Base-by-base conservation (phyloP, 192 early-diverging fungal genomes). In the Umbelopsis ramanniana region DNA sequence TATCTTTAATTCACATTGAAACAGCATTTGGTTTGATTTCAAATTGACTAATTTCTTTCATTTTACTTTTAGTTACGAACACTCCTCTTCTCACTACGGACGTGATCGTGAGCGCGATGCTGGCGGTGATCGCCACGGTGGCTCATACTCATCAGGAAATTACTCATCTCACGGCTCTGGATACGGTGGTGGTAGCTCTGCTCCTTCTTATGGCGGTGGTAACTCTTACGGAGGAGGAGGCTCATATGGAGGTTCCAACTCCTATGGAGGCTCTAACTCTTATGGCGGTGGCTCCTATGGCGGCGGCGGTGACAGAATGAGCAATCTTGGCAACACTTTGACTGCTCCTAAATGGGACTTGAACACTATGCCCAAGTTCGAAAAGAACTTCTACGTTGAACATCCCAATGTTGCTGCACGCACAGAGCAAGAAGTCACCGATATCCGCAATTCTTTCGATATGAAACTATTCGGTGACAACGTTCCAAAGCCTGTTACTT, bases 361-460 rank as follows among this genome's bases (percentile, higher is more conserved):
- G 3, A 66, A 72, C 15, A 76, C 85, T 63, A 80, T 98, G 23
- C 90, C 87, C 7, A 89, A 83, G 57, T 97, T 97, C 75, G 95
- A 97, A 80, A 97, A 97, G 85, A 97, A 98, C 84, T 99, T 99
- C 76, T 99, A 99, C 84, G 78, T 79, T n/a, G 97, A 99, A 81
- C 80, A 94, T 75, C 77, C 88, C 9, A 68, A 80, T 46, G 96
- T 99, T 6, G 74, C 87, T 4, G 77, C 75, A 10, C 89, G 94
- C 66, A 82, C 88, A 35, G 75, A 82, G 46, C 74, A 85, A 21
- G 94, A 99, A 57, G 85, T 97, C 46, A 89, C 93, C 9, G 90
- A 81, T 6, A 97, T 90, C 80, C 88, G 97, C 38, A 74, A 69
- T 15, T 82, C 86, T 73, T 86, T 93, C 78, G 89, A 95, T 50